Base-by-base conservation (phyloP, 495 filamentous ascomycete genomes). In the Aspergillus ostianus region DNA sequence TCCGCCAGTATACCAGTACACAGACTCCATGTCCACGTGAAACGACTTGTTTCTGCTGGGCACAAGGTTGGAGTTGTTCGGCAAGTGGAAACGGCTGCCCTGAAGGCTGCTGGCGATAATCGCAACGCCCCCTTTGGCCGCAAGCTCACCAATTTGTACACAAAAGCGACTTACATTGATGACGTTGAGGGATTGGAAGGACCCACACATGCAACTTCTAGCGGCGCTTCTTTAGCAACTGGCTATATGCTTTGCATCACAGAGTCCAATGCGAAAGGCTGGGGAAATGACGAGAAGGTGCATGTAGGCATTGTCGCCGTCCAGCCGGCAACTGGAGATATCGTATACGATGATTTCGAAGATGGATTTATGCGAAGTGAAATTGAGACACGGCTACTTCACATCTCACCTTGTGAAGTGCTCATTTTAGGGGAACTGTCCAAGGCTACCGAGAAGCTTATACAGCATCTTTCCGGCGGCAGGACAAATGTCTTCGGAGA, bases 281-380 rank as follows among this genome's bases (percentile, higher is more conserved):
- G 79, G 73, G 92, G 91, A 10, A 91, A 90, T 20, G 94, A 97
- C 69, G 94, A 99, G 71, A 96, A 89, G 63, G 93, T 97, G 2
- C 85, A 95, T 58, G 86, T 98, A 10, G 94, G 95, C 1, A 86
- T 99, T 58, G 82, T 99, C 12, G 94, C 95, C 23, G 94, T 99
- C 2, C 94, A 99, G 63, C 94, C 94, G 21, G 89, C 90, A 0
- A 98, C 95, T 0, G 94, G 94, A 48, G 94, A 98, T 67, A 90
- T 99, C 58, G 91, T 98, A 57, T 94, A 97, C 63, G 94, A 99
- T 68, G 87, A 90, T 47, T 99, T 99, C 63, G 91, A 97, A 64
- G 94, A 99, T 66, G 92, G 95, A 3, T 99, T 98, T 74, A 99
- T 98, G 95, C 83, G 94, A 47, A 91, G 90, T 57, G 94, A 99